Conservation (phyloP, 179 eudicot species). For the Actinidia arguta region DNA sequence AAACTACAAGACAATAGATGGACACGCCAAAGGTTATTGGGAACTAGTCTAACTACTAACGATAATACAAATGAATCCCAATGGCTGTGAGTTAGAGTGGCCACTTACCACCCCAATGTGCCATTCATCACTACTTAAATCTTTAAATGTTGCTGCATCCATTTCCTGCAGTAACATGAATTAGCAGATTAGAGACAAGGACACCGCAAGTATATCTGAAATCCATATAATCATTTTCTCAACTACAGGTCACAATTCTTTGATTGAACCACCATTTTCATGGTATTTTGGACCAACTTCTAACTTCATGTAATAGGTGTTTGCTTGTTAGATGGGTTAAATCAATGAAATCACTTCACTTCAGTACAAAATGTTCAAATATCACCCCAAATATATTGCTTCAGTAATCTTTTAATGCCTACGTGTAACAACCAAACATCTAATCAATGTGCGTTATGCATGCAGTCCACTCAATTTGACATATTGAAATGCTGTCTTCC, state of each 20-base stretch:
- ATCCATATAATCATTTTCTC: background rate
- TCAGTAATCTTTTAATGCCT: background rate
- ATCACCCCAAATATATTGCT: background rate
- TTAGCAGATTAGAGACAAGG: background rate
- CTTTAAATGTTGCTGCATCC: conserved; percentile 80
- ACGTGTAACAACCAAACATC: background rate
- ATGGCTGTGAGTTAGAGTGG: conserved; percentile 4
- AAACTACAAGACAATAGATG: background rate
- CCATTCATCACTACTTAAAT: conserved; percentile 72
- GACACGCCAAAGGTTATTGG: background rate
- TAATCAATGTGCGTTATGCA: background rate
- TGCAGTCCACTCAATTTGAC: background rate
- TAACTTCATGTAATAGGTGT: background rate
- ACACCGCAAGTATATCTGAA: background rate
- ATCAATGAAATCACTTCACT: background rate
- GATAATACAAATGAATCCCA: background rate
- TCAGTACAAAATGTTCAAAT: background rate
- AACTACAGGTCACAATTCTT: background rate
- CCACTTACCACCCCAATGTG: conserved; percentile 93
- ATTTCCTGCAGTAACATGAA: conserved; percentile 63
- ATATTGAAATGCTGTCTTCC: background rate
- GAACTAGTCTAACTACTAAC: background rate
- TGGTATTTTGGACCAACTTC: background rate
- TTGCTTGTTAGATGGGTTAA: background rate
- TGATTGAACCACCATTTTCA: background rate